Conservation (phyloP, 2,329 filamentous ascomycete species). For the Ceratocystis cubensis region DNA sequence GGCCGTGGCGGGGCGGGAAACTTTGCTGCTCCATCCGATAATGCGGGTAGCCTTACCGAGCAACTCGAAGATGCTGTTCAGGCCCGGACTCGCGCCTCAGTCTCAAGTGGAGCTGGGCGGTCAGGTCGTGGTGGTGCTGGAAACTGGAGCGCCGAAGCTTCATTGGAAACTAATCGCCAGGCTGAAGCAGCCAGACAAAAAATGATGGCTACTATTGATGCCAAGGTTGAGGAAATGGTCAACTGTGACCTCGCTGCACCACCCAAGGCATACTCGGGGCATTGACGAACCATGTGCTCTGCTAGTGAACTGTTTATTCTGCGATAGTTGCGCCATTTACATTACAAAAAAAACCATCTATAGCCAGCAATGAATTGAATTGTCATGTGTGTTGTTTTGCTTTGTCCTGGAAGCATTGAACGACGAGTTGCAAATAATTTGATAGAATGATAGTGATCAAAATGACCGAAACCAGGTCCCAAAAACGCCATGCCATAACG, state of each 20-base stretch:
- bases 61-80: background rate
- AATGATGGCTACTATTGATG: slow-evolving; percentile 29
- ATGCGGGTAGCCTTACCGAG: slow-evolving; percentile 26
- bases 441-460: slow-evolving; percentile 21
- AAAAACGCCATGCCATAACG: slow-evolving; percentile 21
- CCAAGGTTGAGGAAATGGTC: slow-evolving; percentile 31
- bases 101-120: slow-evolving; percentile 22
- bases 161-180: slow-evolving; percentile 16
- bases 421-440: slow-evolving; percentile 14
- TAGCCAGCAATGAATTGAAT: too few relatives aligned
- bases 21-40: slow-evolving; percentile 36
- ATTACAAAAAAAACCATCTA: too few relatives aligned
- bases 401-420: slow-evolving; percentile 6
- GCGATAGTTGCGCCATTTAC: background rate
- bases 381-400: background rate
- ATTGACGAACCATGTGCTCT: background rate
- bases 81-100: background rate
- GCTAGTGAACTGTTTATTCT: background rate
- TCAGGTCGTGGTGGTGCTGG: slow-evolving; percentile 41
- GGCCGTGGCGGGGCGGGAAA: slow-evolving; percentile 54
- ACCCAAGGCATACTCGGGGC: slow-evolving; percentile 28
- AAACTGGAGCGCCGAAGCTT: slow-evolving; percentile 32
- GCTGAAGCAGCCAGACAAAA: slow-evolving; percentile 25
- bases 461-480: slow-evolving; percentile 19
- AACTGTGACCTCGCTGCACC: slow-evolving; percentile 33